Conservation (phyloP, 345 rosid species). For the Punica granatum region DNA sequence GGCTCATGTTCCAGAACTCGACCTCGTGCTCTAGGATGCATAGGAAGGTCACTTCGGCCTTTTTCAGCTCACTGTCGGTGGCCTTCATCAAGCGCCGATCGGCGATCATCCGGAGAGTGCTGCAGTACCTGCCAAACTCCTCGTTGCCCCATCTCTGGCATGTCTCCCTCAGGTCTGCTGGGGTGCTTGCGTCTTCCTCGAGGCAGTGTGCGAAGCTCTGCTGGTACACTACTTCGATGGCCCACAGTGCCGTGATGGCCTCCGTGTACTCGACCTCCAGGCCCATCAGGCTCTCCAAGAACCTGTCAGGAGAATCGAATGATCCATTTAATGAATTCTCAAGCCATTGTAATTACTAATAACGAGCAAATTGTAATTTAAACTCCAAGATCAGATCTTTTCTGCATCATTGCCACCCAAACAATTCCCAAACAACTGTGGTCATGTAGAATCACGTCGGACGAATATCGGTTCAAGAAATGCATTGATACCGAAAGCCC, state of each 20-base stretch:
- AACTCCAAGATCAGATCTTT: too few species aligned
- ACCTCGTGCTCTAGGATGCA: conserved; percentile 58
- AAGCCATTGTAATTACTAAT: background rate
- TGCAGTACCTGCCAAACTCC: conserved; percentile 49
- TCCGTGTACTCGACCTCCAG: conserved; percentile 44
- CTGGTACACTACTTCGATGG: conserved; percentile 70
- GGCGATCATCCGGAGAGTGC: conserved; percentile 35
- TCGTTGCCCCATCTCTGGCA: conserved; percentile 88
- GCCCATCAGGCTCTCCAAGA: conserved; percentile 51
- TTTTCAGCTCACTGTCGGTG: conserved; percentile 24
- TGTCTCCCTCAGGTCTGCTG: conserved; percentile 39
- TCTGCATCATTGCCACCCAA: too few species aligned
- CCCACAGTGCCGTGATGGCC: conserved; percentile 65
- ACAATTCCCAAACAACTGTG: too few species aligned
- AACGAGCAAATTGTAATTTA: too few species aligned
- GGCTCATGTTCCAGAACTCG: conserved; percentile 54
- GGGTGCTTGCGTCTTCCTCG: conserved; percentile 46
- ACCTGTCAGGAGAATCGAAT: conserved; percentile 25
- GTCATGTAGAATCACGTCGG: background rate
- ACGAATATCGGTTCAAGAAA: background rate
- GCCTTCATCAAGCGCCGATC: conserved; percentile 52
- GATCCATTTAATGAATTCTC: accelerated
- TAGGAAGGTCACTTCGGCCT: conserved; percentile 48
- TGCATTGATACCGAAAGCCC: background rate
- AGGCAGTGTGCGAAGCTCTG: conserved; percentile 75